Conservation (phyloP, 768 basidiomycete genomes). For the Lenzites betulinus region DNA sequence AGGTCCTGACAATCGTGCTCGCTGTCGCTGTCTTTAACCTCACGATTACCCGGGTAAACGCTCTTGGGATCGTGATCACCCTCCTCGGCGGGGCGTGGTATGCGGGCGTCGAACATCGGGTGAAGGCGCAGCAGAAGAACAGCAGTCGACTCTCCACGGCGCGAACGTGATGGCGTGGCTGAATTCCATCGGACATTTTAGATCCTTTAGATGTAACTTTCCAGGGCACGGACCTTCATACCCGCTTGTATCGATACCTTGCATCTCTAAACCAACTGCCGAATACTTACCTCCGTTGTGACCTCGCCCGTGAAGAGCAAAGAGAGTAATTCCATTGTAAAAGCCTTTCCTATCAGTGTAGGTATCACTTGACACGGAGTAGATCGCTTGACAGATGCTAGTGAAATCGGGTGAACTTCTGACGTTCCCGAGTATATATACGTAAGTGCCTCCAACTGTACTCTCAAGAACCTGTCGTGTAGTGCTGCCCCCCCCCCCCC, state of each 20-base stretch:
- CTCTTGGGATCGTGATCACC: conserved; percentile 80
- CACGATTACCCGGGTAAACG: conserved; percentile 77
- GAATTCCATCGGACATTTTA: too few species aligned
- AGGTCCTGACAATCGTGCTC: conserved; percentile 85
- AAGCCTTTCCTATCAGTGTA: too few species aligned
- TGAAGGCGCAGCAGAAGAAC: conserved; percentile 14
- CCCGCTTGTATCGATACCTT: neutral
- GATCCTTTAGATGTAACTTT: neutral
- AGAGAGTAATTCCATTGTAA: too few species aligned
- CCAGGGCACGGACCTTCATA: conserved; percentile 7
- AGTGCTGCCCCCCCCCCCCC: too few species aligned
- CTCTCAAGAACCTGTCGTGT: too few species aligned
- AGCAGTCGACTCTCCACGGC: too few species aligned
- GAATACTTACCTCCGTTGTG: neutral
- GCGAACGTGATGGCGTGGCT: too few species aligned
- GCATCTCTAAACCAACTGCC: neutral
- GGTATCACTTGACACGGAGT: too few species aligned
- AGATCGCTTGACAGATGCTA: too few species aligned
- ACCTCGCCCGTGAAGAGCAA: neutral
- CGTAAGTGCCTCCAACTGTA: too few species aligned
- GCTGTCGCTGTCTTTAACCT: conserved; percentile 86
- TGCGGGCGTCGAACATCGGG: conserved; percentile 57
- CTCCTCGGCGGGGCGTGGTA: conserved; percentile 86
- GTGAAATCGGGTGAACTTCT: too few species aligned
- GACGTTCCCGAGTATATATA: too few species aligned